These are phyloP conservation scores for Pontederia paniculata DNA, from an alignment of 176 grass and related monocot species.

Conservation along the genomic window DNA sequence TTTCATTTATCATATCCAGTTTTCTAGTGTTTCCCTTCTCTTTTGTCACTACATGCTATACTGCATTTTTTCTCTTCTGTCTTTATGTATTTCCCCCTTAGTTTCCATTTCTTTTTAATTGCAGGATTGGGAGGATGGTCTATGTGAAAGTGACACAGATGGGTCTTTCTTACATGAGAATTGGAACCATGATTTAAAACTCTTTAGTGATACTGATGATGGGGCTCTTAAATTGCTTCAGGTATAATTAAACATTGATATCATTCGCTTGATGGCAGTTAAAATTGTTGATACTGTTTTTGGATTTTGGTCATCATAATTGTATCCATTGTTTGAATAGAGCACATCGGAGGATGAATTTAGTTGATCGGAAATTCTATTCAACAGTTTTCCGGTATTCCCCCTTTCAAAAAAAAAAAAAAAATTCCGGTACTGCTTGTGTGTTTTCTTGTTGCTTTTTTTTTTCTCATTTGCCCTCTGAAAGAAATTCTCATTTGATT, in stretches of 20 bases:
- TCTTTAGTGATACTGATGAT: slow-evolving; percentile 55
- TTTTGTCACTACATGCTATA: slow-evolving; percentile 5
- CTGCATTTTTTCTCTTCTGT: background rate
- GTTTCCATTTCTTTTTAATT: background rate
- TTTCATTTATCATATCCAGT: no score
- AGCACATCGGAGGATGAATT: no score
- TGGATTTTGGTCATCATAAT: background rate
- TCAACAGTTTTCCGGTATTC: no score
- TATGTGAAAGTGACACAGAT: slow-evolving; percentile 57
- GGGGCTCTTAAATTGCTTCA: slow-evolving; percentile 67
- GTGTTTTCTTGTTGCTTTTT: no score
- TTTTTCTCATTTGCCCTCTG: no score
- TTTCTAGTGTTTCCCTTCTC: no score
- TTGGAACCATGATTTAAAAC: slow-evolving; percentile 49
- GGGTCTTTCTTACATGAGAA: slow-evolving; percentile 65
- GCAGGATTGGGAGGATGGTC: slow-evolving; percentile 85
- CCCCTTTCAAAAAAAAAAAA: no score
- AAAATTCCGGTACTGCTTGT: no score
- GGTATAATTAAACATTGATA: slow-evolving; percentile 21
- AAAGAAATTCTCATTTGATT: no score
- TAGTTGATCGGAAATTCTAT: no score
- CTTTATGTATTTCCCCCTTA: background rate
- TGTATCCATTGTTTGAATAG: no score
- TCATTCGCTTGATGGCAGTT: no score
- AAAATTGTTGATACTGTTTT: background rate